These are phyloP conservation scores for Suillus weaverae DNA, from an alignment of 768 basidiomycete genomes.

Conservation along the genomic window DNA sequence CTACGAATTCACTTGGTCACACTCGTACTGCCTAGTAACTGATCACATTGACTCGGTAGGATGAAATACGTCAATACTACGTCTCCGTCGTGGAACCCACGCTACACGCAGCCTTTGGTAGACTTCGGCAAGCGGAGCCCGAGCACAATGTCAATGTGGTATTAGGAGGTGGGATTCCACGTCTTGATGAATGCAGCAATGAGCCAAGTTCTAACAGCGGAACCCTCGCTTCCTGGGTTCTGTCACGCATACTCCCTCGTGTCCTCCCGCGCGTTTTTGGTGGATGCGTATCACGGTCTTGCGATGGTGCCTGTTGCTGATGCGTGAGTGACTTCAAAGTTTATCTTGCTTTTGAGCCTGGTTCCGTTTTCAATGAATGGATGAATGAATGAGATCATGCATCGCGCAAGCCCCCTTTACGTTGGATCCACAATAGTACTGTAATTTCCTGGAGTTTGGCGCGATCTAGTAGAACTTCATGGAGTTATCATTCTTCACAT, in stretches of 20 bases:
- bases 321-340: slow-evolving; percentile 47
- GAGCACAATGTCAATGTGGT: neutral
- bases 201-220: slow-evolving; percentile 1
- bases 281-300: slow-evolving; percentile 79
- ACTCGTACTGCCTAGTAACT: slow-evolving; percentile 14
- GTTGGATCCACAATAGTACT: neutral
- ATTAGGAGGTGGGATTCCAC: slow-evolving; percentile 2
- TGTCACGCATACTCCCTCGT: slow-evolving; percentile 57
- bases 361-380: neutral
- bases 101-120: slow-evolving; percentile 18
- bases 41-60: slow-evolving; percentile 25
- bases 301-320: slow-evolving; percentile 87
- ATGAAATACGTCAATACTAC: slow-evolving; percentile 37
- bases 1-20: slow-evolving; percentile 11
- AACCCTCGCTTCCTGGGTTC: slow-evolving; percentile 29
- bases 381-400: neutral
- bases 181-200: slow-evolving; percentile 2
- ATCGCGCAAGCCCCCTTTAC: neutral
- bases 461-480: neutral
- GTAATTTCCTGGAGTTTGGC: neutral
- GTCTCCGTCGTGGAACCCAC: slow-evolving; percentile 30
- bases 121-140: slow-evolving; percentile 8
- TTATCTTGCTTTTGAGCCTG: neutral
- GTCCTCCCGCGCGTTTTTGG: slow-evolving; percentile 78
- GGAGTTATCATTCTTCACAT: neutral